These are phyloP conservation scores for Biscogniauxia sp. DNA, from an alignment of 2,329 filamentous ascomycete species.

Conservation along the genomic window DNA sequence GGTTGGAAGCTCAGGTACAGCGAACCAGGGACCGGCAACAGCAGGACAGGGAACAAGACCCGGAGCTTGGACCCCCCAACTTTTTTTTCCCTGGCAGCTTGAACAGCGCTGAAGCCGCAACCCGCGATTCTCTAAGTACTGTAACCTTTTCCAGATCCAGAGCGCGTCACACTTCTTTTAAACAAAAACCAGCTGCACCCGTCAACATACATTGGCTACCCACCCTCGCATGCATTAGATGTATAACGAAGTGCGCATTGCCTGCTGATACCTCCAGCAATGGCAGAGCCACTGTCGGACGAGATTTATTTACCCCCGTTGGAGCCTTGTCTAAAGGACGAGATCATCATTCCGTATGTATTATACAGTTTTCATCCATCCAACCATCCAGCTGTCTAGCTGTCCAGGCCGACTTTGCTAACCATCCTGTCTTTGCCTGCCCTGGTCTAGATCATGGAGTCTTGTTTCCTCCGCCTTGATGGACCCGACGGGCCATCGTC, in stretches of 20 bases:
- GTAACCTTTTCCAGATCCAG: constrained; percentile 15
- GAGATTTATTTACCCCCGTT: constrained; percentile 78
- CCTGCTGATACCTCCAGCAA: constrained; percentile 55
- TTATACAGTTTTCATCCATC: constrained; percentile 35
- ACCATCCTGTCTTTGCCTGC: constrained; percentile 15
- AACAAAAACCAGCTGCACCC: constrained; percentile 17
- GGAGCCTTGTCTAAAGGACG: constrained; percentile 79
- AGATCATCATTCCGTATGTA: constrained; percentile 75
- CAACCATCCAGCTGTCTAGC: neutral
- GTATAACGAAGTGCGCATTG: constrained; percentile 30
- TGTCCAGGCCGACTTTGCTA: neutral
- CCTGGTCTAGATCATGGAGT: constrained; percentile 56
- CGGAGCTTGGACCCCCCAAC: constrained; percentile 9
- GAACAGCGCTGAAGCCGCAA: neutral
- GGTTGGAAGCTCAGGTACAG: neutral
- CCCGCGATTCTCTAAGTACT: constrained; percentile 12
- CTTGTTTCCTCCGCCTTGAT: constrained; percentile 54
- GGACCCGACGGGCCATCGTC: constrained; percentile 56
- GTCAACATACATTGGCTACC: constrained; percentile 9
- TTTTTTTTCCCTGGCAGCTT: neutral
- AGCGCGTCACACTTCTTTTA: constrained; percentile 12
- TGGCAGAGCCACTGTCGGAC: constrained; percentile 67
- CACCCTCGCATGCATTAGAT: constrained; percentile 31
- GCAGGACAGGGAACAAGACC: neutral
- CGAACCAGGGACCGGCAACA: neutral